phyloP scores from a whole-genome alignment of 139 green algal species.

The Haematococcus lacustris region DNA sequence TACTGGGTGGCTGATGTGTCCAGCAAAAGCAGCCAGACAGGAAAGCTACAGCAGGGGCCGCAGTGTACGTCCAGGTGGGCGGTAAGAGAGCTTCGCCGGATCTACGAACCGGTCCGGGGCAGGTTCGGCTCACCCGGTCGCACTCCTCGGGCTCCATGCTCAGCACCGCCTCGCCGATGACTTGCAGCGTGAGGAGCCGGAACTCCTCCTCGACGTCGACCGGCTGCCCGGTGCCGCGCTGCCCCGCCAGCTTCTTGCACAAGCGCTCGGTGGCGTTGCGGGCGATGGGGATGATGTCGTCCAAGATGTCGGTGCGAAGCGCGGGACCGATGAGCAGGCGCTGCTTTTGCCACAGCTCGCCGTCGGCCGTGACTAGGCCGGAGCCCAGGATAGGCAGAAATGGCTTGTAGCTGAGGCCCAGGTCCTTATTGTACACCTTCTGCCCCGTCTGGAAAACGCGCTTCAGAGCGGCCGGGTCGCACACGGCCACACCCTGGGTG shows the following conservation, averaged over 20 bases:
- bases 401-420: conserved; percentile 70
- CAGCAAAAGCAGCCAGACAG: neutral
- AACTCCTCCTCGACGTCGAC: conserved; percentile 88
- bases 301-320: conserved; percentile 79
- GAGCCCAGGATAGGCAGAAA: conserved; percentile 91
- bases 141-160: conserved; percentile 79
- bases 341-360: conserved; percentile 85
- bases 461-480: conserved; percentile 61
- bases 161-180: conserved; percentile 88
- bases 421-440: conserved; percentile 78
- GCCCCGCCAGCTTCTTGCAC: conserved; percentile 58
- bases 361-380: conserved; percentile 86
- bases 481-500: conserved; percentile 51
- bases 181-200: conserved; percentile 79
- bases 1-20: neutral
- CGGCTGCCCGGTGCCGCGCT: conserved; percentile 36
- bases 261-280: conserved; percentile 63
- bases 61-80: neutral
- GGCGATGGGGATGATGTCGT: conserved; percentile 79
- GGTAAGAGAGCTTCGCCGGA: too few species aligned
- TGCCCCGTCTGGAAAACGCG: conserved; percentile 72
- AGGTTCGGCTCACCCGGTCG: conserved; percentile 46
- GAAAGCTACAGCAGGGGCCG: neutral
- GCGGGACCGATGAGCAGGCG: conserved; percentile 76
- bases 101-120: too few species aligned